phyloP scores from a whole-genome alignment of 2,329 filamentous ascomycete genomes.

The Colletotrichum trifolii region DNA sequence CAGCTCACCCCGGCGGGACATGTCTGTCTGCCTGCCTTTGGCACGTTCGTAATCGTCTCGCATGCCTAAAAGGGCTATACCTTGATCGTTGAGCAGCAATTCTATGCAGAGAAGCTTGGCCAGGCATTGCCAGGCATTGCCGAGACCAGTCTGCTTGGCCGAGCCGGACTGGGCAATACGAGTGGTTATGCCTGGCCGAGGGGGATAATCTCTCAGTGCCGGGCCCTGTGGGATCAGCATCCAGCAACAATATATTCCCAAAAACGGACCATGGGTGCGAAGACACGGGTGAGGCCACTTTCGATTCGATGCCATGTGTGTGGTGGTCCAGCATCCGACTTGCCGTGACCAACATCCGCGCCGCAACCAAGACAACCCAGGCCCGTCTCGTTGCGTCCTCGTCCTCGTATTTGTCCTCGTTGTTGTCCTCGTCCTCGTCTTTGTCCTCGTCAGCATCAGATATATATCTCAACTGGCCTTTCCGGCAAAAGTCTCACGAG shows the following conservation, averaged over 20 bases:
- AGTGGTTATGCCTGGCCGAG: conserved; percentile 1
- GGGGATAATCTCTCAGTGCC: not conserved
- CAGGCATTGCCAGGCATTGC: too few species aligned
- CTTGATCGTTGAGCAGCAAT: not conserved
- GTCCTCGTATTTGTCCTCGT: too few species aligned
- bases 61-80: not conserved
- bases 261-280: conserved; percentile 12
- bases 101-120: too few species aligned
- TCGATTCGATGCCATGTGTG: not conserved
- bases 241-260: conserved; percentile 4
- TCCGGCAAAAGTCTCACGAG: too few species aligned
- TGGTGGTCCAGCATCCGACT: not conserved
- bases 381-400: too few species aligned
- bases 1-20: too few species aligned
- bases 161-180: not conserved
- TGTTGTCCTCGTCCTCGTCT: too few species aligned
- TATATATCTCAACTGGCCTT: too few species aligned
- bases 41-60: not conserved
- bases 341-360: not conserved
- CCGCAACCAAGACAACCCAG: not conserved
- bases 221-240: not conserved
- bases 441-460: too few species aligned
- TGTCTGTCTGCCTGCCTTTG: too few species aligned
- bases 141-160: not conserved
- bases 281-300: not conserved